Evolutionary conservation across 2,329 filamentous ascomycete species (phyloP), one percentile per base, ranked within the genome.

Genomic region (Dactylellina drechsleri): DNA sequence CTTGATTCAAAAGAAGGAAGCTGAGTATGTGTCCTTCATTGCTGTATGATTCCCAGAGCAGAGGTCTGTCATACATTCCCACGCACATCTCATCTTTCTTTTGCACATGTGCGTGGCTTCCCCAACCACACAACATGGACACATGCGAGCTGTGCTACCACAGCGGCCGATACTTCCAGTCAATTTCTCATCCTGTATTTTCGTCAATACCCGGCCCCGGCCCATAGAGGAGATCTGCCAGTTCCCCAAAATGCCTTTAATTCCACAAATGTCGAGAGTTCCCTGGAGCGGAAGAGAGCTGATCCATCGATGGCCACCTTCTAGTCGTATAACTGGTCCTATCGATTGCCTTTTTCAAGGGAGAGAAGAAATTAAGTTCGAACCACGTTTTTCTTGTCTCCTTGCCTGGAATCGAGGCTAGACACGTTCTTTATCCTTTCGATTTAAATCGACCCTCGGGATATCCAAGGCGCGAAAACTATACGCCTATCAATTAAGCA

Each of bases 31-130:
- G 54, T 61, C 41, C 40, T 52, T 41, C 52, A 53, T 58, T 36
- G 31, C 16, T 41, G 71, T 75, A 65, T 68, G 53, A 68, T 75
- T 75, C 64, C 64, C 64, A 68, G 50, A 60, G 54, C 36, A 62
- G 64, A 75, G 71, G 71, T 75, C 71, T 75, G 71, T 68, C 64
- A 75, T 75, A 65, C 71, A 68, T 53, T 68, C 65, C 64, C 71
- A 75, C 71, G 50, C 64, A 57, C 56, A 67, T 56, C 59, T 66
- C 56, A 68, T 52, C 10, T 8, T 36, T 60, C 47, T 49, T 68
- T 40, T 60, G 64, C 71, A 60, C 64, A 68, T 68, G 64, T 54
- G 64, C 58, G 61, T 68, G 60, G 66, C 64, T 60, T 62, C 64
- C 70, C 70, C 58, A 62, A 75, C 59, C 71, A 68, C 64, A 52